Evolutionary conservation across 2,329 filamentous ascomycete genomes (phyloP).

Genomic region (Samsoniella hepiali): DNA sequence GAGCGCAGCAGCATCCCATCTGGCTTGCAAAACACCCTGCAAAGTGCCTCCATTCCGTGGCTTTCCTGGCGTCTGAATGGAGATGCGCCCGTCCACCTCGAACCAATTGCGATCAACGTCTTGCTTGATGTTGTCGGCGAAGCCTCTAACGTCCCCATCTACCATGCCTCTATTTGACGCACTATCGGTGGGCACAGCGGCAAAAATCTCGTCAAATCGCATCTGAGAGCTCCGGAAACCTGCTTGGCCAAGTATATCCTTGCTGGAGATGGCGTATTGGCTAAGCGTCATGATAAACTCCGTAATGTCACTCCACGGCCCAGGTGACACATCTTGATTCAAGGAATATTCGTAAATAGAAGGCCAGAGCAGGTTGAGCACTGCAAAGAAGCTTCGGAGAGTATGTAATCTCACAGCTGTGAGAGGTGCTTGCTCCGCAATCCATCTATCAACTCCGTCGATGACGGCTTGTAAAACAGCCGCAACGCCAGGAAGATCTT

Average conservation of each 20-base stretch:
- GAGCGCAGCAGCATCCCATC: conserved; percentile 32
- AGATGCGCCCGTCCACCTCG: conserved; percentile 31
- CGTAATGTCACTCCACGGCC: background rate
- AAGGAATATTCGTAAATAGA: conserved; percentile 21
- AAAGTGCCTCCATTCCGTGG: conserved; percentile 26
- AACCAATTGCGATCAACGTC: conserved; percentile 48
- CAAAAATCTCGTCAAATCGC: conserved; percentile 18
- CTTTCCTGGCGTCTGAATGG: conserved; percentile 38
- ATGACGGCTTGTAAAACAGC: conserved; percentile 23
- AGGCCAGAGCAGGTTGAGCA: conserved; percentile 23
- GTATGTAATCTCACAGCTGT: conserved; percentile 26
- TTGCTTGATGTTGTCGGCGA: conserved; percentile 41
- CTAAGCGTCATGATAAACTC: background rate
- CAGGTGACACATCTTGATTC: background rate
- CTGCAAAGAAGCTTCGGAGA: conserved; percentile 22
- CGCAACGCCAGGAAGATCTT: conserved; percentile 11
- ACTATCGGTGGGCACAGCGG: conserved; percentile 3
- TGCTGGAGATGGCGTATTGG: background rate
- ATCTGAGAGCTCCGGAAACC: background rate
- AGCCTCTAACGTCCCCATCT: conserved; percentile 34
- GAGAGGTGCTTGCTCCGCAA: conserved; percentile 6
- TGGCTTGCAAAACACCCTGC: conserved; percentile 32
- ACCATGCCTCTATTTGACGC: conserved; percentile 22
- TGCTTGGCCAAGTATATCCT: background rate
- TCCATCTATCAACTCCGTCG: conserved; percentile 22